Percentiles rank a stretch among this genome's conserved stretches.
These are phyloP conservation scores for Colletotrichum horii DNA, from an alignment of 2,329 filamentous ascomycete genomes.

Conservation along the genomic window DNA sequence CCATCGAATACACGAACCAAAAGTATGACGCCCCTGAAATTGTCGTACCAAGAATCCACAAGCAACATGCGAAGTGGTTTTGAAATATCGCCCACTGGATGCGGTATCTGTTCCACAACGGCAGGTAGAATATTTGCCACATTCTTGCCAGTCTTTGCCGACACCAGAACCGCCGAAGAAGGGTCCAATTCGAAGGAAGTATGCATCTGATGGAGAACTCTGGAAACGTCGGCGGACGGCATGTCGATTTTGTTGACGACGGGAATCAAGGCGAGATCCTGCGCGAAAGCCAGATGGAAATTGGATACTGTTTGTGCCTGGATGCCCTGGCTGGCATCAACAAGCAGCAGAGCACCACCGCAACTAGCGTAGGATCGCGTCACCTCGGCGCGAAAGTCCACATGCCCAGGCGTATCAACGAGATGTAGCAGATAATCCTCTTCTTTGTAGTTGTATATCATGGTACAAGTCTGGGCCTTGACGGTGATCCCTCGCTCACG, in stretches of 20 bases:
- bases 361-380: conserved; percentile 95
- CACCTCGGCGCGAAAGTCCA: conserved; percentile 96
- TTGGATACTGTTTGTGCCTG: conserved; percentile 99
- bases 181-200: conserved; percentile 88
- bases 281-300: conserved; percentile 95
- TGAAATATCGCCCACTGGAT: conserved; percentile 73
- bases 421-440: conserved; percentile 92
- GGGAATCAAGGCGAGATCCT: conserved; percentile 84
- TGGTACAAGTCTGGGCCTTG: conserved; percentile 97
- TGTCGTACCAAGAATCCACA: conserved; percentile 98
- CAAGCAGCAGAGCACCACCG: conserved; percentile 87
- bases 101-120: conserved; percentile 84
- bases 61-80: conserved; percentile 84
- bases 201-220: conserved; percentile 85
- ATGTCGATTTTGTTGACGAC: conserved; percentile 98
- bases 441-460: conserved; percentile 89
- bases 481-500: conserved; percentile 92
- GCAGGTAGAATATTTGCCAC: conserved; percentile 82
- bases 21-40: conserved; percentile 90
- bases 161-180: conserved; percentile 73
- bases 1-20: conserved; percentile 93
- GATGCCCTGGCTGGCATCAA: conserved; percentile 95
- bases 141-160: conserved; percentile 92
- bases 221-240: conserved; percentile 83
- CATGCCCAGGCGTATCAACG: conserved; percentile 96